These are phyloP conservation scores for Naganishia albida DNA, from an alignment of 1,284 basidiomycete genomes.

Conservation along the genomic window DNA sequence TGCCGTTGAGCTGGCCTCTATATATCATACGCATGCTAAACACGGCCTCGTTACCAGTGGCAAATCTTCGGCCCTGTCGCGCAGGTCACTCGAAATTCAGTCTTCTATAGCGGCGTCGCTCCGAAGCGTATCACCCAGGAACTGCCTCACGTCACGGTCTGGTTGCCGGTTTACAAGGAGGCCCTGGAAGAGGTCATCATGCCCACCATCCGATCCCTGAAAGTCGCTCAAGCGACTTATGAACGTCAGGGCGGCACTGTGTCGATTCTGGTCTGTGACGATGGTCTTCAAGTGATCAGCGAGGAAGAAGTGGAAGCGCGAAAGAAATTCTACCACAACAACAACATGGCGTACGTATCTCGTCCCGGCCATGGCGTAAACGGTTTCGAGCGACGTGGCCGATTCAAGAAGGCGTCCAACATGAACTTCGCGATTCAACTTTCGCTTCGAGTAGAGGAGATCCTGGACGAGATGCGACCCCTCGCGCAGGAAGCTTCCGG, in stretches of 20 bases:
- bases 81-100: slow-evolving; percentile 59
- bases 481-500: slow-evolving; percentile 40
- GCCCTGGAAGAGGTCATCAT: slow-evolving; percentile 56
- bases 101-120: slow-evolving; percentile 57
- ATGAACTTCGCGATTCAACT: slow-evolving; percentile 80
- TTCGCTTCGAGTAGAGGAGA: slow-evolving; percentile 58
- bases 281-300: slow-evolving; percentile 52
- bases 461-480: slow-evolving; percentile 50
- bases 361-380: slow-evolving; percentile 69
- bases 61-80: slow-evolving; percentile 58
- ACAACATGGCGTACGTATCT: slow-evolving; percentile 82
- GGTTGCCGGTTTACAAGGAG: slow-evolving; percentile 68
- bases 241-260: slow-evolving; percentile 56
- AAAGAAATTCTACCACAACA: slow-evolving; percentile 72
- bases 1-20: too few relatives aligned
- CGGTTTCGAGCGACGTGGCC: slow-evolving; percentile 78
- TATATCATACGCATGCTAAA: too few relatives aligned
- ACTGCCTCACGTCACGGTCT: slow-evolving; percentile 61
- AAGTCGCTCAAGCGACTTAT: slow-evolving; percentile 64
- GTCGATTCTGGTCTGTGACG: slow-evolving; percentile 16
- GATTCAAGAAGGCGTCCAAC: slow-evolving; percentile 87
- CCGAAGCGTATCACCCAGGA: slow-evolving; percentile 57
- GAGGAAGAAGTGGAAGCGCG: slow-evolving; percentile 63
- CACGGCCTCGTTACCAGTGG: slow-evolving; percentile 34
- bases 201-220: slow-evolving; percentile 75